Evolutionary conservation across 1,284 basidiomycete genomes (phyloP).

Genomic region (Erythrobasidium hasegawianum): DNA sequence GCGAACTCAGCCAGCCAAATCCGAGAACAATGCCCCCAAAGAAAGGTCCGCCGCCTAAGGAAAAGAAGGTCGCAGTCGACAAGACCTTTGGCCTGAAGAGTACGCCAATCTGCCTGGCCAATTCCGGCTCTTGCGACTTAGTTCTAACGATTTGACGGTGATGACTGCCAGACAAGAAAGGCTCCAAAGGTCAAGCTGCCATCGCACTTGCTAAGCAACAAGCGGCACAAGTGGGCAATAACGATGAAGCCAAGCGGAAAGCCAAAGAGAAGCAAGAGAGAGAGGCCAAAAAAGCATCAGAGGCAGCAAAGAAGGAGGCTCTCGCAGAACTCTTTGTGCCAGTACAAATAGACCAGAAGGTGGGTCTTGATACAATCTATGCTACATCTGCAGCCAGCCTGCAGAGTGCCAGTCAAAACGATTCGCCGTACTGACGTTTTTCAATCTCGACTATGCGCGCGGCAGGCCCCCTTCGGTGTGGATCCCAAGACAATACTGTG

Average conservation of each 20-base stretch:
- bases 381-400: neutral
- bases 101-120: conserved; percentile 51
- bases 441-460: conserved; percentile 54
- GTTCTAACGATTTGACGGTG: neutral
- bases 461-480: conserved; percentile 87
- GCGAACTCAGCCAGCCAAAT: too few species aligned
- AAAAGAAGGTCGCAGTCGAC: conserved; percentile 1
- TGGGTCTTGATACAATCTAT: conserved; percentile 15
- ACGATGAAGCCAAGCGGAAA: conserved; percentile 66
- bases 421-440: conserved; percentile 40
- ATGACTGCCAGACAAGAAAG: conserved; percentile 14
- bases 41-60: conserved; percentile 8
- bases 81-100: conserved; percentile 90
- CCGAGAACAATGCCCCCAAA: conserved; percentile 5
- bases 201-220: conserved; percentile 37
- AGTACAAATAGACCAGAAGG: conserved; percentile 49
- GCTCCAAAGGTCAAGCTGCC: conserved; percentile 18
- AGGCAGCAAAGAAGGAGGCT: conserved; percentile 79
- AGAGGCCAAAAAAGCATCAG: conserved; percentile 51
- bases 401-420: conserved; percentile 58
- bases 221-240: conserved; percentile 38
- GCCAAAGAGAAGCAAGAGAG: conserved; percentile 71
- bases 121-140: neutral
- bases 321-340: conserved; percentile 63
- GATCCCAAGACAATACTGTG: conserved; percentile 90